Evolutionary conservation across 345 rosid species (phyloP), one percentile per base, ranked within the genome.

Genomic region (Euphorbia lathyris): DNA sequence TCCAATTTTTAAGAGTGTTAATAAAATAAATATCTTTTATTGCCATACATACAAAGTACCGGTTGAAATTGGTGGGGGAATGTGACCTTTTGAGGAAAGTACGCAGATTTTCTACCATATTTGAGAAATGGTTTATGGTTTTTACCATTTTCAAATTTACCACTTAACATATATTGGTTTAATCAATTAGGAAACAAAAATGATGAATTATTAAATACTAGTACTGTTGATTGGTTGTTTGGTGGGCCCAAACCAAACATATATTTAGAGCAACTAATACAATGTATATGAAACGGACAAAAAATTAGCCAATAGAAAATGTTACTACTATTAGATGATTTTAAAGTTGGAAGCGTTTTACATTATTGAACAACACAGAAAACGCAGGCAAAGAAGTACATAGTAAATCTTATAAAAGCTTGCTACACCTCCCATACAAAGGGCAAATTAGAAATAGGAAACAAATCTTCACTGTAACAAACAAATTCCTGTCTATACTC

Each of bases 391-490:
- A 65, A 38, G 68, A 65, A 27, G 68, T 45, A 12, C 11, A 45
- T 34, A n/a, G 1, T 7, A 45, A 45, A 12, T 45, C 42, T 17
- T 9, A 29, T 26, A 0, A 65, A 65, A 65, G 42, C 68, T 47
- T 47, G 68, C 68, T 47, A 48, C 55, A 43, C 55, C 67, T 45
- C 67, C 67, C 67, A 45, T 20, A 45, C 30, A 43, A 43, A 55
- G 67, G 67, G 51, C 3, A 63, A 63, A 25, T 8, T 50, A 19
- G 20, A 22, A 60, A 12, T 43, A 45, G 7, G 12, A 64, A 64
- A 64, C 38, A 45, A 34, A 14, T 0, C 38, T 34, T 43, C 47
- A 62, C 2, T 25, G 12, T 23, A 63, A 63, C 14, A 27, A 7
- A 42, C 7, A 52, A n/a, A 36, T 52, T 63, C 63, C 62, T 42